Evolutionary conservation across 495 filamentous ascomycete genomes (phyloP).

Genomic region (Penicillium bialowiezense): DNA sequence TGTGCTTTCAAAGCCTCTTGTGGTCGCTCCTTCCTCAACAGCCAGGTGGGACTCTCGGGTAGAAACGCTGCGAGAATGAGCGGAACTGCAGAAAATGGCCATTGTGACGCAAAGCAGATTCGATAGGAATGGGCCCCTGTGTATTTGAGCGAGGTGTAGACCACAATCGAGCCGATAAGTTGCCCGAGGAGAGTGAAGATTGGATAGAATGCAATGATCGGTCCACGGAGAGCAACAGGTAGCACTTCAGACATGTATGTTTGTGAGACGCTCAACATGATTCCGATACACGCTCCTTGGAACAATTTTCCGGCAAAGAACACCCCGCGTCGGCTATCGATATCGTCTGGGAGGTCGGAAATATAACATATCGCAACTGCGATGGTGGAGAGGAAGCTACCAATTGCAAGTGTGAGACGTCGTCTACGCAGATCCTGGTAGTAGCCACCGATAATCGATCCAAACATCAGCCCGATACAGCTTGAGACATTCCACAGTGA

Average conservation of each 20-base stretch:
- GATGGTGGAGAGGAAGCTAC: conserved; percentile 35
- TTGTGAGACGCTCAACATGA: conserved; percentile 38
- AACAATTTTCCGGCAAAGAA: conserved; percentile 34
- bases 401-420: conserved; percentile 31
- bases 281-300: conserved; percentile 41
- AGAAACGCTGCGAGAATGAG: conserved; percentile 14
- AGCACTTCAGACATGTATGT: conserved; percentile 49
- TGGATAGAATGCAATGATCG: conserved; percentile 42
- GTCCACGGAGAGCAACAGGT: conserved; percentile 38
- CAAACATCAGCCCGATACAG: conserved; percentile 41
- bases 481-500: conserved; percentile 41
- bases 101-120: conserved; percentile 31
- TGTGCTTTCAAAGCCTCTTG: conserved; percentile 16
- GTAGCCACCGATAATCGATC: conserved; percentile 35
- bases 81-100: conserved; percentile 29
- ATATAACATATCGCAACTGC: conserved; percentile 36
- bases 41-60: conserved; percentile 23
- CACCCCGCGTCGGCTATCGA: conserved; percentile 24
- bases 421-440: conserved; percentile 43
- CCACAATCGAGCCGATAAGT: conserved; percentile 40
- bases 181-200: conserved; percentile 46
- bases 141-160: conserved; percentile 24
- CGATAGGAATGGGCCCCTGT: conserved; percentile 18
- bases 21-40: conserved; percentile 9
- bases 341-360: conserved; percentile 26